phyloP scores from a whole-genome alignment of 1,284 basidiomycete genomes.

The Volvariella volvacea region DNA sequence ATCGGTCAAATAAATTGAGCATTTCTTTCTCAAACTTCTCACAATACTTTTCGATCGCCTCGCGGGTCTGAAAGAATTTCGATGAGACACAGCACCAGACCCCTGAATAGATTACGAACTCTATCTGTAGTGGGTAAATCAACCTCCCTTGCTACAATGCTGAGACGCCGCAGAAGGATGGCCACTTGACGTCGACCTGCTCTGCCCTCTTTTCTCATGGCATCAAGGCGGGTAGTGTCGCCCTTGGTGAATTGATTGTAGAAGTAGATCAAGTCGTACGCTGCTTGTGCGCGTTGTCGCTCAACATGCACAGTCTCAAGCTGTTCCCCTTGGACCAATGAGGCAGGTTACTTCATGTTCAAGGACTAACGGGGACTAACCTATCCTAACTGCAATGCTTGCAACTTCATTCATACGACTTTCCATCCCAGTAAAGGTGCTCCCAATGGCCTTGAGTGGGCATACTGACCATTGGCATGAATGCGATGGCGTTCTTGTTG shows the following conservation, averaged over 20 bases:
- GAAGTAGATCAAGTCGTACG: slow-evolving; percentile 91
- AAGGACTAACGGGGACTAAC: slow-evolving; percentile 33
- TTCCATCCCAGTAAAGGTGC: slow-evolving; percentile 82
- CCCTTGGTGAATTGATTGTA: slow-evolving; percentile 91
- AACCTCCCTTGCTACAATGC: slow-evolving; percentile 87
- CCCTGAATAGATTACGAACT: slow-evolving; percentile 31
- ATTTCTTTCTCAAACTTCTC: slow-evolving; percentile 99
- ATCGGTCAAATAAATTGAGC: slow-evolving; percentile 91
- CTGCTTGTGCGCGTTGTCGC: slow-evolving; percentile 88
- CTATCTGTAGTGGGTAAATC: slow-evolving; percentile 79
- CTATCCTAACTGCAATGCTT: slow-evolving; percentile 90
- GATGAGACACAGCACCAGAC: slow-evolving; percentile 1
- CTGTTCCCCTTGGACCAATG: slow-evolving; percentile 69
- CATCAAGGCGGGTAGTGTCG: slow-evolving; percentile 75
- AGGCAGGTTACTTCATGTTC: slow-evolving; percentile 8
- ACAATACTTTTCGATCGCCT: slow-evolving; percentile 92
- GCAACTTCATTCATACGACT: slow-evolving; percentile 90
- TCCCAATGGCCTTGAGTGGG: slow-evolving; percentile 61
- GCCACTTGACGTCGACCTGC: slow-evolving; percentile 88
- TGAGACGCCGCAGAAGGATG: slow-evolving; percentile 82
- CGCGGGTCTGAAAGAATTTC: slow-evolving; percentile 52
- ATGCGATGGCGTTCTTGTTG: too few species aligned
- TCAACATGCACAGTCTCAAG: slow-evolving; percentile 93
- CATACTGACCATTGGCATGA: slow-evolving; percentile 5
- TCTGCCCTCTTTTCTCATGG: slow-evolving; percentile 79